Conservation (phyloP, 495 filamentous ascomycete genomes). For the Neurospora sp. region DNA sequence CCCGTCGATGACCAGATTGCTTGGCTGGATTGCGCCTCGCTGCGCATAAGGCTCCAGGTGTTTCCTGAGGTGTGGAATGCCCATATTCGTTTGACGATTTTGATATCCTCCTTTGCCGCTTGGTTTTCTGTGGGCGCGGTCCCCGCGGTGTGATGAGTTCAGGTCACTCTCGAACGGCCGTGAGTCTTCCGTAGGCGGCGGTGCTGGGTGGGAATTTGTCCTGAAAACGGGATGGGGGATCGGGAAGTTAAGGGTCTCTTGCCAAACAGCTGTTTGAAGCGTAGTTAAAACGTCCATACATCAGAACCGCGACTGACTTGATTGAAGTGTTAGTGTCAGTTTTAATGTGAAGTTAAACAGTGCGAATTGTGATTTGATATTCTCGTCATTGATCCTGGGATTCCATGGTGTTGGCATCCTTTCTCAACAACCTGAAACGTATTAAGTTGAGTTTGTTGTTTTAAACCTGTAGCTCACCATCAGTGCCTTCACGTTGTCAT, state of each 20-base stretch:
- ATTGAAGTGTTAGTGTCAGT: not conserved
- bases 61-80: slow-evolving; percentile 53
- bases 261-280: not conserved
- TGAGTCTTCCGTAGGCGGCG: not conserved
- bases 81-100: slow-evolving; percentile 41
- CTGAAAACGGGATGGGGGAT: not conserved
- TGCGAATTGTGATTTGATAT: not conserved
- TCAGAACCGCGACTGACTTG: not conserved
- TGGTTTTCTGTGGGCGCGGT: not conserved
- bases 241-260: not conserved
- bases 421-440: not conserved
- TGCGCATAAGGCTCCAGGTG: slow-evolving; percentile 50
- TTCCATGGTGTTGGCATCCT: not conserved
- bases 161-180: not conserved
- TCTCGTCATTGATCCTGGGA: not conserved
- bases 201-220: not conserved
- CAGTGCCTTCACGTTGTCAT: not conserved
- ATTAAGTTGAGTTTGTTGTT: not conserved
- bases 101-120: not conserved
- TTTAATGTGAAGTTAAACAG: not conserved
- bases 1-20: slow-evolving; percentile 59
- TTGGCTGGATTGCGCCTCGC: slow-evolving; percentile 30
- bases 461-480: not conserved
- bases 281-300: not conserved
- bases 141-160: not conserved